These are phyloP conservation scores for Termitomyces titanicus DNA, from an alignment of 768 basidiomycete genomes.

Conservation along the genomic window DNA sequence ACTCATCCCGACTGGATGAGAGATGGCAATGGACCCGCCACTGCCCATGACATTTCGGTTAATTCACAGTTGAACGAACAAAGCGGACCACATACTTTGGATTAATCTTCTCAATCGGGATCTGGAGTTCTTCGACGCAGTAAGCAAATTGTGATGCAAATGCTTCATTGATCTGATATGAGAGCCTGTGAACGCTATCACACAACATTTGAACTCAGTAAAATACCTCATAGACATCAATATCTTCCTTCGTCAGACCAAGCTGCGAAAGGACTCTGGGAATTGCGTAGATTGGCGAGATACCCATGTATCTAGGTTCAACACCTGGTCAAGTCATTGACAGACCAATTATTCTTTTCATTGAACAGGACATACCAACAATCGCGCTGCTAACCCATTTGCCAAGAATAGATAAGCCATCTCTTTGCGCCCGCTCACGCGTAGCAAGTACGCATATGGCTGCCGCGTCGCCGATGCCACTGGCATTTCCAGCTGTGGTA, in stretches of 20 bases:
- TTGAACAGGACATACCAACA: constrained; percentile 49
- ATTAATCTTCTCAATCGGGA: constrained; percentile 82
- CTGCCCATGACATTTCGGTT: constrained; percentile 32
- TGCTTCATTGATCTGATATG: constrained; percentile 75
- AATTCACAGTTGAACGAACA: neutral
- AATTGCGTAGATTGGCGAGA: constrained; percentile 69
- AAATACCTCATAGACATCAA: constrained; percentile 76
- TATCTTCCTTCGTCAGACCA: constrained; percentile 66
- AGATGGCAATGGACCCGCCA: constrained; percentile 82
- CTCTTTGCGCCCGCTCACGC: constrained; percentile 69
- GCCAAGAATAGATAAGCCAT: constrained; percentile 75
- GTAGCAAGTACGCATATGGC: constrained; percentile 81
- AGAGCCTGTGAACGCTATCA: neutral
- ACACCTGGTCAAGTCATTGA: constrained; percentile 44
- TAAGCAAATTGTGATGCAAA: constrained; percentile 95
- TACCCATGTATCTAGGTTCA: constrained; percentile 76
- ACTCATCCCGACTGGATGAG: constrained; percentile 87
- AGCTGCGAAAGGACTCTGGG: constrained; percentile 60
- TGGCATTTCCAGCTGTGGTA: constrained; percentile 84
- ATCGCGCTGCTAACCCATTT: constrained; percentile 80
- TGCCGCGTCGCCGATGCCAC: constrained; percentile 91
- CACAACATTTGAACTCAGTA: neutral
- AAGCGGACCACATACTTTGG: constrained; percentile 54
- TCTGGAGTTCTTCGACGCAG: constrained; percentile 75
- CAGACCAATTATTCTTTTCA: neutral